Evolutionary conservation across 441 rosid species (phyloP).

Genomic region (Populus tomentosa): DNA sequence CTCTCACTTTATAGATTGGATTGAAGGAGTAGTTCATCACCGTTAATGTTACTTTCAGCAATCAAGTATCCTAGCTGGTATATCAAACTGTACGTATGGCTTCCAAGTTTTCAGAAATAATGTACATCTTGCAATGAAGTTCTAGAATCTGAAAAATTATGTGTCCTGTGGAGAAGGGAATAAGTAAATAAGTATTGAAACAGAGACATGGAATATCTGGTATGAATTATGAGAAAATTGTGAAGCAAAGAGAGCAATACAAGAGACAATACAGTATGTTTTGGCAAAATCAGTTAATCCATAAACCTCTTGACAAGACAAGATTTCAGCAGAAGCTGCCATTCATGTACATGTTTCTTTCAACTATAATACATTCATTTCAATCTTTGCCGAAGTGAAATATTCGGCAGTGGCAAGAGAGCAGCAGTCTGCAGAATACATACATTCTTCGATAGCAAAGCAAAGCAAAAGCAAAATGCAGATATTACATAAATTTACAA

Average conservation of each 20-base stretch:
- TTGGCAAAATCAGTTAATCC: slow-evolving; percentile 1
- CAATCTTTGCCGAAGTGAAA: slow-evolving; percentile 15
- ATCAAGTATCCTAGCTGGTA: neutral
- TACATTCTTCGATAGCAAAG: too few species aligned
- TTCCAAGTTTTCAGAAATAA: neutral
- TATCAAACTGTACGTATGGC: neutral
- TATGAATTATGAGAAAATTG: slow-evolving; percentile 18
- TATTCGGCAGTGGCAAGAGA: slow-evolving; percentile 20
- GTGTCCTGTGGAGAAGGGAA: too few species aligned
- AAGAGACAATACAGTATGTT: slow-evolving; percentile 17
- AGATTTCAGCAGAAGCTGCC: slow-evolving; percentile 22
- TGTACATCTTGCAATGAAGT: neutral
- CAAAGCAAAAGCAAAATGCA: too few species aligned
- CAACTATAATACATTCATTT: slow-evolving; percentile 15
- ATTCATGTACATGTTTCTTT: slow-evolving; percentile 20
- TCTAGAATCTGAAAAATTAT: too few species aligned
- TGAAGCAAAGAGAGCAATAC: slow-evolving; percentile 24
- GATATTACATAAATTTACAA: slow-evolving; percentile 39
- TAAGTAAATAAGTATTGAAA: neutral
- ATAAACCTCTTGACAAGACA: slow-evolving; percentile 22
- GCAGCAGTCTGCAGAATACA: too few species aligned
- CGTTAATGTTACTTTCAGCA: slow-evolving; percentile 9
- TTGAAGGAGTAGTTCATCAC: neutral
- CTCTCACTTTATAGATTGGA: neutral
- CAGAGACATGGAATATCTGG: neutral